Evolutionary conservation across 2,329 filamentous ascomycete genomes (phyloP), one percentile per base, ranked within the genome.

Genomic region (Fusarium lateritium): DNA sequence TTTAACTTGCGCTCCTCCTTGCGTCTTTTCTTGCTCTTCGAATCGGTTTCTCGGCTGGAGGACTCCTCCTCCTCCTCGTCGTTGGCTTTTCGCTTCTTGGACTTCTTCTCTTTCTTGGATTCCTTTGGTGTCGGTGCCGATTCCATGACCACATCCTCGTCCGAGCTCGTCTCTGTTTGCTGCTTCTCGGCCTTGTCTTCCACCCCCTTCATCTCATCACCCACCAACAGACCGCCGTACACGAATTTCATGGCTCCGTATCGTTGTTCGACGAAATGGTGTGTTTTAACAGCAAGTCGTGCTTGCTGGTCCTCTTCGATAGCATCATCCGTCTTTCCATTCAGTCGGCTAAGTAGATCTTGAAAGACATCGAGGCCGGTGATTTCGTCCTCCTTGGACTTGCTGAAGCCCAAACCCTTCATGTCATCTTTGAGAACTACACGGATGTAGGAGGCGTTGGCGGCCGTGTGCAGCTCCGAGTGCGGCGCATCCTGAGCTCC

Each of bases 351-450:
- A 21, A 99, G 83, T 6, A 99, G 83, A 68, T 93, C 93, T 76
- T 94, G 93, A 72, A 98, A 94, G 19, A 91, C 92, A 76, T 94
- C 92, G 38, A 98, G 85, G 0, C 95, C 96, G 22, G 95, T 97
- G 67, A 94, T 89, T 76, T 93, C 88, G 70, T 94, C 90, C 70
- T 91, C 90, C 73, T 89, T 89, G 56, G 91, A 91, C 67, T 89
- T 85, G 78, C 91, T 91, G 69, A 94, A 96, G 31, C 96, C 96
- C 43, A 99, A 84, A 4, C 96, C 96, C 43, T 97, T 88, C 73
- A 91, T 97, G 78, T 98, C 94, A 76, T 98, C 94, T 76, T 97
- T 97, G 67, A 98, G 81, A 31, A 89, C 82, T 39, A 97, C 92
- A 62, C 92, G 91, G 74, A 98, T 96, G 77, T 97, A 93, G 5